These are phyloP conservation scores for Neonothopanus nambi DNA, from an alignment of 1,284 basidiomycete species.

Conservation along the genomic window DNA sequence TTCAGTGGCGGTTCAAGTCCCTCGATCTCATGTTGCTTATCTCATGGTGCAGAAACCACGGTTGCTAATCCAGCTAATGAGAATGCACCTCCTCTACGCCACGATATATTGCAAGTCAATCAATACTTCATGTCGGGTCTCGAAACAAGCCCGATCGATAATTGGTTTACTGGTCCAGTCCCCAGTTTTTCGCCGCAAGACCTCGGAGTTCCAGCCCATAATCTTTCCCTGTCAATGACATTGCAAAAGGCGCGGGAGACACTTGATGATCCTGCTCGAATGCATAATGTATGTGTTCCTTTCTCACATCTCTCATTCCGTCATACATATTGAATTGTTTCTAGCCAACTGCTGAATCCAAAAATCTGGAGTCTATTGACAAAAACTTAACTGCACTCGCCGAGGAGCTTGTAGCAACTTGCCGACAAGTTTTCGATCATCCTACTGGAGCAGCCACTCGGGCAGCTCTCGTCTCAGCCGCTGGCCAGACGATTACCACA, in stretches of 20 bases:
- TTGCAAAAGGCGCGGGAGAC: constrained; percentile 49
- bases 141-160: constrained; percentile 66
- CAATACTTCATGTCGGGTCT: constrained; percentile 75
- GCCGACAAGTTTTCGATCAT: constrained; percentile 60
- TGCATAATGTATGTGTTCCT: neutral
- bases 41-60: constrained; percentile 36
- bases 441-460: constrained; percentile 66
- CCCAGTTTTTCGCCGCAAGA: constrained; percentile 59
- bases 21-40: constrained; percentile 17
- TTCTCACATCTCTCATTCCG: too few species aligned
- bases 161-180: constrained; percentile 70
- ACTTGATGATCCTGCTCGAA: constrained; percentile 37
- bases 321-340: neutral
- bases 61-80: constrained; percentile 46
- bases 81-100: constrained; percentile 49
- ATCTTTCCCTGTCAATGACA: constrained; percentile 40
- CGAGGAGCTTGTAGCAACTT: constrained; percentile 59
- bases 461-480: constrained; percentile 46
- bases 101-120: constrained; percentile 79
- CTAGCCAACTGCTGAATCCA: neutral
- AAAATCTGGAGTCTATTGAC: constrained; percentile 41
- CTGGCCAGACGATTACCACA: constrained; percentile 20
- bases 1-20: constrained; percentile 5
- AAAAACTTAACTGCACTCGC: constrained; percentile 70
- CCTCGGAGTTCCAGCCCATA: constrained; percentile 46